Conservation (phyloP, 148 eudicot species). For the Silene conica region DNA sequence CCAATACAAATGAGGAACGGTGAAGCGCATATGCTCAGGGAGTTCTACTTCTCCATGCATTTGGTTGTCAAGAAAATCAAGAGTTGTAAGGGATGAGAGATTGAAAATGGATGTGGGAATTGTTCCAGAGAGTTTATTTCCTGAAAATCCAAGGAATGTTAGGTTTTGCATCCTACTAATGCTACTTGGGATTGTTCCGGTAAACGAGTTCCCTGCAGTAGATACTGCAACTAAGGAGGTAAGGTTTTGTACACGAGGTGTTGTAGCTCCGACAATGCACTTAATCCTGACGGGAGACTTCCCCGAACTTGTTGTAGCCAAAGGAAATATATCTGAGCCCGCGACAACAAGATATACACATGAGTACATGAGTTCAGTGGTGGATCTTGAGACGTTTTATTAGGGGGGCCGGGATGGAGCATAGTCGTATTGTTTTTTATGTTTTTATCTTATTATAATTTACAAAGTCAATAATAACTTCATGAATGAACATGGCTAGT, state of each 20-base stretch:
- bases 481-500: too few species aligned
- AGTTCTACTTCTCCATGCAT: constrained; percentile 32
- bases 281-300: background rate
- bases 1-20: too few species aligned
- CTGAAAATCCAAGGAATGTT: background rate
- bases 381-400: too few species aligned
- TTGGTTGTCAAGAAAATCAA: constrained; percentile 18
- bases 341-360: constrained; percentile 20
- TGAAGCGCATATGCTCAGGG: constrained; percentile 14
- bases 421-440: too few species aligned
- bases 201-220: constrained; percentile 13
- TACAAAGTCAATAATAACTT: too few species aligned
- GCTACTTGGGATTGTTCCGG: constrained; percentile 25
- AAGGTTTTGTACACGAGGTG: background rate
- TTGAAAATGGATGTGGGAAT: constrained; percentile 31
- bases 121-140: constrained; percentile 20
- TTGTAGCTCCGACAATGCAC: background rate
- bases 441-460: too few species aligned
- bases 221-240: background rate
- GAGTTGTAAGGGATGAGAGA: constrained; percentile 16
- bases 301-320: constrained; percentile 25
- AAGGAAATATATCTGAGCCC: constrained; percentile 14
- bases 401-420: too few species aligned
- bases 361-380: too few species aligned
- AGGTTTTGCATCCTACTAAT: constrained; percentile 20